Conservation (phyloP, 306 rosid genomes). For the Psophocarpus tetragonolobus region DNA sequence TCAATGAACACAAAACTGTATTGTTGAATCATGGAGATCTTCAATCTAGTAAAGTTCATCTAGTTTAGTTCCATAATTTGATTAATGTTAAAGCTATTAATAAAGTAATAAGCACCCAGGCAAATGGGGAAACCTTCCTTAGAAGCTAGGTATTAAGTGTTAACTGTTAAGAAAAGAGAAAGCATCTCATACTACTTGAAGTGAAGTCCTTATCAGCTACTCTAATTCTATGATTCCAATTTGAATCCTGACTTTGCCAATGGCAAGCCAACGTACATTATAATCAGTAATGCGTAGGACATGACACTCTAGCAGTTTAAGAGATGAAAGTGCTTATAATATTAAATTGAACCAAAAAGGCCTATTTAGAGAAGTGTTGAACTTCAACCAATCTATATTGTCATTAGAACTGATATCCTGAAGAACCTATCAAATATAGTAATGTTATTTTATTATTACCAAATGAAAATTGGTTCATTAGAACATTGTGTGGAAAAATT, state of each 20-base stretch:
- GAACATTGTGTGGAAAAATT: background rate
- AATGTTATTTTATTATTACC: background rate
- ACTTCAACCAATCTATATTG: background rate
- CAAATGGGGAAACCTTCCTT: no score
- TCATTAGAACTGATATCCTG: background rate
- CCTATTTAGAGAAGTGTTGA: background rate
- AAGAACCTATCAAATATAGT: conserved; percentile 3
- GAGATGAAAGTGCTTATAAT: background rate
- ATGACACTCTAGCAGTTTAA: background rate
- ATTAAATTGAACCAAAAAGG: background rate
- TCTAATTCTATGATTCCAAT: background rate
- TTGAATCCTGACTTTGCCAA: background rate
- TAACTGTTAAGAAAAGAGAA: no score
- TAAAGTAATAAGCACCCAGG: no score
- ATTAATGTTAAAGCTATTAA: no score
- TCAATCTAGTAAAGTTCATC: background rate
- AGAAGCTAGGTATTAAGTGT: no score
- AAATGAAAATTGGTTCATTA: background rate
- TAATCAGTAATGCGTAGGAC: background rate
- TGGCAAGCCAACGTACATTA: background rate
- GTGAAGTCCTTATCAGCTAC: no score
- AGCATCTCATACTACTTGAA: no score
- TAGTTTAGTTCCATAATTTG: background rate
- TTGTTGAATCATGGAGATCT: background rate
- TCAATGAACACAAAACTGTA: background rate